phyloP scores from a whole-genome alignment of 345 rosid species.

The Eucalyptus cladocalyx region DNA sequence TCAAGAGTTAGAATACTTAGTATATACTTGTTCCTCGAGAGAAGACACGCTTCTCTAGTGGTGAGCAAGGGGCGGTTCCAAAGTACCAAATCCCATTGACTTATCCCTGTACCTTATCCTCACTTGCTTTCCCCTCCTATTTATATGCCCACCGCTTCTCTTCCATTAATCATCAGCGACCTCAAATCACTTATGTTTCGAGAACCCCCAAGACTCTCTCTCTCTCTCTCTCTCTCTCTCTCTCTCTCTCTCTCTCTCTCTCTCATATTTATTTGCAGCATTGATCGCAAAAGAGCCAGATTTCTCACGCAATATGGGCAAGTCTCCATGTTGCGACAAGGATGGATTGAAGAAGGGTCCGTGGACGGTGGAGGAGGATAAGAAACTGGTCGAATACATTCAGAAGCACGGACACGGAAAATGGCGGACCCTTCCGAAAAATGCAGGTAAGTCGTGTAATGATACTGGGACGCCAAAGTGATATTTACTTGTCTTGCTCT shows the following conservation, averaged over 20 bases:
- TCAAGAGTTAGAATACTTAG: background rate
- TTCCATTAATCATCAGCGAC: background rate
- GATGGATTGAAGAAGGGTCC: conserved; percentile 79
- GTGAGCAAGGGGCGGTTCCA: conserved; percentile 29
- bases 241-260: background rate
- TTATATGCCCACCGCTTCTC: background rate
- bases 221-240: background rate
- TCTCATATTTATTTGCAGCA: background rate
- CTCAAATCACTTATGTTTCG: background rate
- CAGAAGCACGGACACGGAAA: conserved; percentile 65
- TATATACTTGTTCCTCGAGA: background rate
- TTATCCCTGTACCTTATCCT: conserved; percentile 1
- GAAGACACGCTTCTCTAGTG: background rate
- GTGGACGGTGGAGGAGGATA: conserved; percentile 87
- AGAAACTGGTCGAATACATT: conserved; percentile 48
- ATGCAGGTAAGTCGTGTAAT: conserved; percentile 38
- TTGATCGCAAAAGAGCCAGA: background rate
- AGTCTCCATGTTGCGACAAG: conserved; percentile 32
- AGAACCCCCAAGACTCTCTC: background rate
- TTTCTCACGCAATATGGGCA: conserved; percentile 23
- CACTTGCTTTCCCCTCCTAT: background rate
- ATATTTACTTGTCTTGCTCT: background rate
- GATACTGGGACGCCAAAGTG: background rate
- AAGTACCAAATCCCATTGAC: conserved; percentile 60
- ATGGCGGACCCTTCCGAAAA: conserved; percentile 74